Percentiles rank a stretch among this genome's conserved stretches.
phyloP scores from a whole-genome alignment of 805 yeast species.

The Candida orba region DNA sequence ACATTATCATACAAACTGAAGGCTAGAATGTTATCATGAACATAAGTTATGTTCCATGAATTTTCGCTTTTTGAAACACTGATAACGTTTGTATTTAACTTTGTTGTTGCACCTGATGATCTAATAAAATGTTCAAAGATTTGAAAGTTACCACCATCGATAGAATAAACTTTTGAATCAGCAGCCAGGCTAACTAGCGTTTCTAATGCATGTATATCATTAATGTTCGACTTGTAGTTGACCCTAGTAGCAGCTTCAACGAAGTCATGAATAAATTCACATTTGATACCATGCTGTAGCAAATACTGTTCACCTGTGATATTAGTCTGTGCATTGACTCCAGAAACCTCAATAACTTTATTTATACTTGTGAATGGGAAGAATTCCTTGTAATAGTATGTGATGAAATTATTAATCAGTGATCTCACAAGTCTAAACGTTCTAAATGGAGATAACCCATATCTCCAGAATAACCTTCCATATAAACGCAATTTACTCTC shows the following conservation, averaged over 20 bases:
- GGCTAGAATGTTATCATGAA: not conserved
- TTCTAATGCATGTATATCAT: constrained; percentile 38
- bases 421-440: constrained; percentile 14
- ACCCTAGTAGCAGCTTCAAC: constrained; percentile 36
- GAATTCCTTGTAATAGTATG: constrained; percentile 21
- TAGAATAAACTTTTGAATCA: constrained; percentile 23
- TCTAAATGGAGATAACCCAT: constrained; percentile 26
- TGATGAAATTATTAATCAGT: constrained; percentile 25
- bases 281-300: constrained; percentile 18
- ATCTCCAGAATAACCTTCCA: constrained; percentile 23
- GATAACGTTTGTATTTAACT: constrained; percentile 25
- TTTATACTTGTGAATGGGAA: constrained; percentile 31
- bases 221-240: constrained; percentile 36
- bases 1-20: constrained; percentile 33
- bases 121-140: constrained; percentile 36
- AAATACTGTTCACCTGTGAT: constrained; percentile 23
- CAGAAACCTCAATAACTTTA: constrained; percentile 12
- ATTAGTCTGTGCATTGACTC: constrained; percentile 21
- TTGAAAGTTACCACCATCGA: constrained; percentile 39
- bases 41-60: constrained; percentile 10
- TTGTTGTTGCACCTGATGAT: constrained; percentile 26
- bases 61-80: constrained; percentile 8
- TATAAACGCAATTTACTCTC: constrained; percentile 3
- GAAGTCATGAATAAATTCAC: constrained; percentile 24
- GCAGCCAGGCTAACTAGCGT: constrained; percentile 35